A percentile compares a stretch with the other conserved stretches of the same genome.
These are phyloP conservation scores for Trametes cubensis DNA, from an alignment of 768 basidiomycete genomes.

Conservation along the genomic window DNA sequence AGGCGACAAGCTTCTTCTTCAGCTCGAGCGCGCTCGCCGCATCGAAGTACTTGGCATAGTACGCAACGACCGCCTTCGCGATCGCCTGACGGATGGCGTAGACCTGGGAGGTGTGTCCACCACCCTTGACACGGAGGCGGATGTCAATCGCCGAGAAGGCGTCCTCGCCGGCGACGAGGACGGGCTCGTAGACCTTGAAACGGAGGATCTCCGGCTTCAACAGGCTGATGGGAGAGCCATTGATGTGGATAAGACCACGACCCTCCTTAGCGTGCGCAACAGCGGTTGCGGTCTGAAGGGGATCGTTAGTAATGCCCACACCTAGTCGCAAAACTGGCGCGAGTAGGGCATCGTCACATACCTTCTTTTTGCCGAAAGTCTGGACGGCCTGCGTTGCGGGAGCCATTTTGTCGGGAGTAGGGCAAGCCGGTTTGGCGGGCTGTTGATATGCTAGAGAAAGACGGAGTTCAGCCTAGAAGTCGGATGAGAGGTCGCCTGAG, in stretches of 20 bases:
- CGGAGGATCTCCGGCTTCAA: constrained; percentile 95
- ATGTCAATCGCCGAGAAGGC: constrained; percentile 88
- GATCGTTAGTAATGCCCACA: constrained; percentile 5
- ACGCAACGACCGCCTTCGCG: constrained; percentile 95
- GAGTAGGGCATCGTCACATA: constrained; percentile 35
- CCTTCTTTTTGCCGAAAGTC: constrained; percentile 99
- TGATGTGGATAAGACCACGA: constrained; percentile 94
- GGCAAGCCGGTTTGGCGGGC: constrained; percentile 28
- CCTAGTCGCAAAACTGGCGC: background rate
- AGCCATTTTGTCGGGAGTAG: constrained; percentile 58
- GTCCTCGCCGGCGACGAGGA: constrained; percentile 92
- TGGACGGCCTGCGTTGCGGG: constrained; percentile 88
- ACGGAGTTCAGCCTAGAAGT: constrained; percentile 18
- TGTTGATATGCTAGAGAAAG: constrained; percentile 22
- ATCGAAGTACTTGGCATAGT: constrained; percentile 98
- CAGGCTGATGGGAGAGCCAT: constrained; percentile 95
- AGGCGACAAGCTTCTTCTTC: constrained; percentile 96
- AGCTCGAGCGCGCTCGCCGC: constrained; percentile 96
- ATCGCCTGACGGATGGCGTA: constrained; percentile 99
- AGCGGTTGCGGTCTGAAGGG: constrained; percentile 87
- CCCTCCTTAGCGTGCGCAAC: constrained; percentile 97
- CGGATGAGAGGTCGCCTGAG: constrained; percentile 7
- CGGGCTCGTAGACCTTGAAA: constrained; percentile 97
- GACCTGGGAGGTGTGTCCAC: constrained; percentile 98
- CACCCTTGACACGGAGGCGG: constrained; percentile 96